Evolutionary conservation across 2,329 filamentous ascomycete genomes (phyloP).

Genomic region (Epichloe sylvatica): DNA sequence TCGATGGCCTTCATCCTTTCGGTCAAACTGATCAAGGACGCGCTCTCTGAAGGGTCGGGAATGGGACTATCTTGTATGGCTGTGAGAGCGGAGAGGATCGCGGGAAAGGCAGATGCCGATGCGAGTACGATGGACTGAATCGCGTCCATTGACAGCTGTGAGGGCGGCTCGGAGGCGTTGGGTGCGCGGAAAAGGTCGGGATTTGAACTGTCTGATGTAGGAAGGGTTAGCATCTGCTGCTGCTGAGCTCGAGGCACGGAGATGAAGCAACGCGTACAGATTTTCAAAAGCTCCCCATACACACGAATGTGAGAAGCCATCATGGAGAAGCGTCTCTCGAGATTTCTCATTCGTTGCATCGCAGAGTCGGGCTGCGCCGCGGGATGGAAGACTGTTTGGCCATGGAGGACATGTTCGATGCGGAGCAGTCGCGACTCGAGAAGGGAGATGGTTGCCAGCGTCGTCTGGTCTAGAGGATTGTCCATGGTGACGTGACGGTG

Average conservation of each 20-base stretch:
- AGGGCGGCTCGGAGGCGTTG: conserved; percentile 31
- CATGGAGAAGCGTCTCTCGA: conserved; percentile 39
- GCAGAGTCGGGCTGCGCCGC: conserved; percentile 26
- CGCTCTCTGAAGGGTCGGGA: conserved; percentile 40
- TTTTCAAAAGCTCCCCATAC: conserved; percentile 45
- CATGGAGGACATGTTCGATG: conserved; percentile 45
- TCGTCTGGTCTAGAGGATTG: conserved; percentile 34
- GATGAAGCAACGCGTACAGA: conserved; percentile 31
- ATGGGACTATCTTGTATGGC: conserved; percentile 42
- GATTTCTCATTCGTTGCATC: conserved; percentile 30
- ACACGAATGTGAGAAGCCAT: conserved; percentile 39
- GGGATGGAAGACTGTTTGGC: conserved; percentile 22
- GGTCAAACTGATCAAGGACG: conserved; percentile 41
- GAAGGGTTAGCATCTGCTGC: neutral
- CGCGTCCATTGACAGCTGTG: conserved; percentile 36
- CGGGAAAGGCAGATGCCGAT: conserved; percentile 40
- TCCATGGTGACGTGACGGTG: conserved; percentile 13
- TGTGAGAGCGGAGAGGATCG: conserved; percentile 42
- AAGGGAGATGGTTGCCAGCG: conserved; percentile 40
- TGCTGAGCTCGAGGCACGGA: neutral
- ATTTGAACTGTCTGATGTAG: conserved; percentile 33
- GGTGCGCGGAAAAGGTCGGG: conserved; percentile 41
- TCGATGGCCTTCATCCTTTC: conserved; percentile 50
- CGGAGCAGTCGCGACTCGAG: conserved; percentile 45
- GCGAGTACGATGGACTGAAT: conserved; percentile 41